Conservation (phyloP, 1,139 yeast species). For the Hyphopichia fennica region DNA sequence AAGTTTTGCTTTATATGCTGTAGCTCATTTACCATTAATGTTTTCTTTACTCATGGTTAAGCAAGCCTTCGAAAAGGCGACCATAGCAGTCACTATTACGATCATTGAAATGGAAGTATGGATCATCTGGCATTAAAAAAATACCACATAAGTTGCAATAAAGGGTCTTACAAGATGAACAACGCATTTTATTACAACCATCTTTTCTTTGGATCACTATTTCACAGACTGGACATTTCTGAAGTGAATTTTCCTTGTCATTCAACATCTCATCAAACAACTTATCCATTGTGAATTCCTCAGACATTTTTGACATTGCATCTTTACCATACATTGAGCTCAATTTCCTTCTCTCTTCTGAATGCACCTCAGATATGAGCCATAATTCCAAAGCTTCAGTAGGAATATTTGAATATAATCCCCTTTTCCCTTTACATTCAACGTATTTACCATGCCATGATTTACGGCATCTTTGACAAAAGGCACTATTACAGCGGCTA, state of each 20-base stretch:
- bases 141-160: conserved; percentile 63
- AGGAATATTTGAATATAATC: conserved; percentile 38
- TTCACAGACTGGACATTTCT: conserved; percentile 57
- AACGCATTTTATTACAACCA: conserved; percentile 71
- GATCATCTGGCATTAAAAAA: conserved; percentile 36
- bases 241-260: conserved; percentile 39
- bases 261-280: conserved; percentile 46
- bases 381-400: conserved; percentile 40
- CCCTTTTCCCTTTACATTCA: conserved; percentile 37
- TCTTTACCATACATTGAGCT: conserved; percentile 52
- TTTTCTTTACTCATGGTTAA: conserved; percentile 23
- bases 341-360: conserved; percentile 34
- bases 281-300: conserved; percentile 49
- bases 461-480: conserved; percentile 58
- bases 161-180: conserved; percentile 47
- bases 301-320: conserved; percentile 41
- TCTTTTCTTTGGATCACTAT: conserved; percentile 57
- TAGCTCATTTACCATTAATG: background rate
- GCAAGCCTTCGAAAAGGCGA: conserved; percentile 57
- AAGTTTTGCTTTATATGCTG: background rate
- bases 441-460: conserved; percentile 67
- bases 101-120: conserved; percentile 56
- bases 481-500: conserved; percentile 53
- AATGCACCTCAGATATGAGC: conserved; percentile 26
- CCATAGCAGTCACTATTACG: conserved; percentile 48